Base-by-base conservation (phyloP, 495 filamentous ascomycete species). In the Tuber borchii region DNA sequence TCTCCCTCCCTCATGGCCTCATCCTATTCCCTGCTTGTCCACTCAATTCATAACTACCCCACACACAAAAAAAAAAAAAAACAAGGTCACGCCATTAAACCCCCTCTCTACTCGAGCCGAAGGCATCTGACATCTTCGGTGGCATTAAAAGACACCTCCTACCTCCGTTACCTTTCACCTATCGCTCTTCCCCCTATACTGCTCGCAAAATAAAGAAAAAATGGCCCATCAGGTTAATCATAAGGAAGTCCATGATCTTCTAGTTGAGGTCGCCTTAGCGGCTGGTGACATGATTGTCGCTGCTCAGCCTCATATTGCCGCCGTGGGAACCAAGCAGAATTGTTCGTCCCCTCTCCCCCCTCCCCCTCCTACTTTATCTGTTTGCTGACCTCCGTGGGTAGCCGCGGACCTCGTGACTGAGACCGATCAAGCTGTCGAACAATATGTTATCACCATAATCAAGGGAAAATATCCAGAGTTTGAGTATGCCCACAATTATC, bases 321-420 rank as follows among this genome's bases (percentile, higher is more conserved):
- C 85, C 45, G 87, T 88, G 22, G 92, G 89, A 39, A 90, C 89
- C 12, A 97, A 97, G 84, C 90, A 94, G 86, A 97, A 97, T 83
- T 94, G 93, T 95, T 84, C 78, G 85, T 75, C 69, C 48, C 61
- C 71, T 39, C 73, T 72, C 43, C 75, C 74, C 69, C n/a, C 51
- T 76, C 74, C 69, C n/a, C 51, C 16, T 37, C 42, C n/a, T 73
- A 12, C 22, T 31, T 72, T 61, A 51, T 48, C 48, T 34, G 44
- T 40, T 68, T 31, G 31, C 71, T 84, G 43, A 83, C 78, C 51
- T 71, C 7, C 31, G 45, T 61, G 69, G 40, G 6, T 70, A 93
- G 91, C 91, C 75, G 91, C 90, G 75, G 93, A 97, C 83, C 88
- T 96, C 45, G 93, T 97, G 44, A 97, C 93, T 39, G 91, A 95